Evolutionary conservation across 2,329 filamentous ascomycete species (phyloP).

Genomic region (Diaporthe sp.): DNA sequence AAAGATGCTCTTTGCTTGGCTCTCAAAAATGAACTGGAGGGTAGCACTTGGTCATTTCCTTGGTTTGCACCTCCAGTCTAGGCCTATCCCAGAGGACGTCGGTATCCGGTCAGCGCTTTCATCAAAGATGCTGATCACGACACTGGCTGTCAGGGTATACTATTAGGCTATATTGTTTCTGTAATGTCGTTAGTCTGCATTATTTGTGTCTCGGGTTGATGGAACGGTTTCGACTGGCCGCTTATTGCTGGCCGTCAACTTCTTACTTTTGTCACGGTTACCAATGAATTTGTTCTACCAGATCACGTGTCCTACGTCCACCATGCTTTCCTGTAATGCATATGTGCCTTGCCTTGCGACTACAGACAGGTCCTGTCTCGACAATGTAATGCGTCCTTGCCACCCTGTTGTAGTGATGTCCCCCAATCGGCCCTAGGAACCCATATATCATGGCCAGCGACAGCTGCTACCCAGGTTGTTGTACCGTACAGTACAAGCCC

Average conservation of each 20-base stretch:
- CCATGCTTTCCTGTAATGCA: not conserved
- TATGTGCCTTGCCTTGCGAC: not conserved
- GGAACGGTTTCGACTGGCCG: slow-evolving; percentile 33
- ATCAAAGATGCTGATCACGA: not conserved
- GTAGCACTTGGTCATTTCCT: slow-evolving; percentile 33
- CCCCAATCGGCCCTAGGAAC: no score
- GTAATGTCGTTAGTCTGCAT: slow-evolving; percentile 5
- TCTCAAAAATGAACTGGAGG: slow-evolving; percentile 39
- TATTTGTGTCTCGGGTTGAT: slow-evolving; percentile 9
- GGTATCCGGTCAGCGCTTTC: not conserved
- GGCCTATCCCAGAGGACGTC: slow-evolving; percentile 25
- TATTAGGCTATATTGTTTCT: slow-evolving; percentile 28
- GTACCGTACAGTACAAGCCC: no score
- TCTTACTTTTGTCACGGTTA: slow-evolving; percentile 2
- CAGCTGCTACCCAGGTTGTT: no score
- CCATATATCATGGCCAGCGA: no score
- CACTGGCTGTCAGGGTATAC: slow-evolving; percentile 31
- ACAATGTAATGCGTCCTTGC: not conserved
- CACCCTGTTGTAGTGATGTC: not conserved
- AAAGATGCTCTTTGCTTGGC: slow-evolving; percentile 28
- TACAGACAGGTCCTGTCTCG: not conserved
- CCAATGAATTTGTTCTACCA: not conserved
- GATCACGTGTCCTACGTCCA: no score
- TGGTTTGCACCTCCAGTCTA: slow-evolving; percentile 25
- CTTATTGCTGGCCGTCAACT: slow-evolving; percentile 32